A percentile compares a stretch with the other conserved stretches of the same genome.
These are phyloP conservation scores for Mollisiaceae sp. DNA, from an alignment of 2,329 filamentous ascomycete species.

Conservation along the genomic window DNA sequence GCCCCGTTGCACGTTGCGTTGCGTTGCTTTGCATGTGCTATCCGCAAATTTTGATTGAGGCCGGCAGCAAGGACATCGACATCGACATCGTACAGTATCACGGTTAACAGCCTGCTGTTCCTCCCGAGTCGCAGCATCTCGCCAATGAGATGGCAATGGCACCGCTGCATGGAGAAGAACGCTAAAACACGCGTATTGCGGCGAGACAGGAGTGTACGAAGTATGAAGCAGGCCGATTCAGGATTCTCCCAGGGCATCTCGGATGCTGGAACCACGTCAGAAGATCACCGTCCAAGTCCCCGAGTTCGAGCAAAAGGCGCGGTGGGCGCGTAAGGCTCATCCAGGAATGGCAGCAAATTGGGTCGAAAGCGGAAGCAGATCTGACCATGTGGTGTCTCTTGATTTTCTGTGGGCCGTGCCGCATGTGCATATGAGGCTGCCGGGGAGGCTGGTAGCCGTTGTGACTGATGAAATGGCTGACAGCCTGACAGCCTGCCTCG, in stretches of 20 bases:
- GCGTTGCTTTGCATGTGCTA: slow-evolving; percentile 1
- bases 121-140: not conserved
- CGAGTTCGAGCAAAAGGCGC: not conserved
- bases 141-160: slow-evolving; percentile 3
- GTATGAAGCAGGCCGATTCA: too few species aligned
- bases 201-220: too few species aligned
- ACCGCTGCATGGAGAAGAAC: not conserved
- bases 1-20: not conserved
- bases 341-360: not conserved
- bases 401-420: slow-evolving; percentile 10
- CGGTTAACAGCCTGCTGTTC: not conserved
- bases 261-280: not conserved
- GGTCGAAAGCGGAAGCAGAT: slow-evolving; percentile 4
- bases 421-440: slow-evolving; percentile 11
- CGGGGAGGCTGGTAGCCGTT: slow-evolving; percentile 12
- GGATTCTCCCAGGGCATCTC: not conserved
- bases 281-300: not conserved
- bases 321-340: not conserved
- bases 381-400: slow-evolving; percentile 5
- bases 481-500: not conserved
- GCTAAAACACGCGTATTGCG: not conserved
- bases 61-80: not conserved
- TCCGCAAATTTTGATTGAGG: not conserved
- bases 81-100: too few species aligned
- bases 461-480: not conserved